A percentile compares a stretch with the other conserved stretches of the same genome.
These are phyloP conservation scores for Trichoderma koningii DNA, from an alignment of 2,329 filamentous ascomycete species.

Conservation along the genomic window DNA sequence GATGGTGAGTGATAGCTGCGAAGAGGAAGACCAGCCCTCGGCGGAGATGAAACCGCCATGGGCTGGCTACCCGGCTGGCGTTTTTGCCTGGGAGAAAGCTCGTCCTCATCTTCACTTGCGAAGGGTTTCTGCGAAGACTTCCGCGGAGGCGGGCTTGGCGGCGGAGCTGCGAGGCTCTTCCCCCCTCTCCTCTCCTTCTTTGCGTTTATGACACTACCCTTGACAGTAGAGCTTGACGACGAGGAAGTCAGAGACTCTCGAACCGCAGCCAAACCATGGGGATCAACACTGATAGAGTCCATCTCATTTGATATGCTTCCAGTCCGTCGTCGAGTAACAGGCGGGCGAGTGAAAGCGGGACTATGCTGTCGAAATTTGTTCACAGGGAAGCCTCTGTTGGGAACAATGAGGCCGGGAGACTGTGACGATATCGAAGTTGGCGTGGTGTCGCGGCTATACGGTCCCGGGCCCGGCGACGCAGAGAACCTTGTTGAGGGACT, in stretches of 20 bases:
- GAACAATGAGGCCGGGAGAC: constrained; percentile 63
- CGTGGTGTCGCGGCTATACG: constrained; percentile 76
- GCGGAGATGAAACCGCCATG: constrained; percentile 39
- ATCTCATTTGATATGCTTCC: constrained; percentile 57
- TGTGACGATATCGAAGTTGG: constrained; percentile 77
- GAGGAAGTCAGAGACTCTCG: constrained; percentile 72
- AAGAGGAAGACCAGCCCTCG: constrained; percentile 37
- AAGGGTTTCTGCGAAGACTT: constrained; percentile 62
- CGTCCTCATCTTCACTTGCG: constrained; percentile 41
- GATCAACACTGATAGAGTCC: constrained; percentile 50
- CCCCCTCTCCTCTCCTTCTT: constrained; percentile 48
- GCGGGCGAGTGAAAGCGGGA: constrained; percentile 58
- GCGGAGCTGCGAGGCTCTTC: constrained; percentile 49
- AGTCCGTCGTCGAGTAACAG: constrained; percentile 59
- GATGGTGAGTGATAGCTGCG: constrained; percentile 35
- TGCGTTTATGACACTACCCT: constrained; percentile 48
- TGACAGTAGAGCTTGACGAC: constrained; percentile 70
- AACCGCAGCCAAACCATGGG: constrained; percentile 63
- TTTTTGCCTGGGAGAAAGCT: constrained; percentile 45
- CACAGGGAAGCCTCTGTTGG: constrained; percentile 47
- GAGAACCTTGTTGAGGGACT: constrained; percentile 77
- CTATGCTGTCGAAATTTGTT: constrained; percentile 56
- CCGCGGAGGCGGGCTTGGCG: constrained; percentile 63
- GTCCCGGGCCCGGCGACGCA: constrained; percentile 67
- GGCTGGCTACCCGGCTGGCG: constrained; percentile 35